Percentiles rank a stretch among this genome's conserved stretches.
Evolutionary conservation across 495 filamentous ascomycete species (phyloP).

Genomic region (Jackrogersella minutella): DNA sequence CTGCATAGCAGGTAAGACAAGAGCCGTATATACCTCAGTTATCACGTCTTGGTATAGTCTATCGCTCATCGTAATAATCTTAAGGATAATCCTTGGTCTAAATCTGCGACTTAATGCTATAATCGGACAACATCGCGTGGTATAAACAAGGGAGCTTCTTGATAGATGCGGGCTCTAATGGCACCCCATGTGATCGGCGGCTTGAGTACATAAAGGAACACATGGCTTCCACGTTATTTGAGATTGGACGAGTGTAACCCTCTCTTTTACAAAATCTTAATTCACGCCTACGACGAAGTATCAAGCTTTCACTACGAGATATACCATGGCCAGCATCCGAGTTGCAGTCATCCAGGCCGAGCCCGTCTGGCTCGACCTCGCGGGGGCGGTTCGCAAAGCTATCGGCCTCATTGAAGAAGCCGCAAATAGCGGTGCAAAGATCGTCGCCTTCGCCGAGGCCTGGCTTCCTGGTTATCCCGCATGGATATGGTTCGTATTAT

Average conservation of each 20-base stretch:
- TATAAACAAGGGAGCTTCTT: too few relatives aligned
- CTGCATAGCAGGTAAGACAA: too few relatives aligned
- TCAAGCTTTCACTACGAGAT: not conserved
- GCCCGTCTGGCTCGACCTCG: constrained; percentile 63
- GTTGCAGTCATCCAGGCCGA: constrained; percentile 63
- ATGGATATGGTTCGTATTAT: constrained; percentile 66
- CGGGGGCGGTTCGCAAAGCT: constrained; percentile 58
- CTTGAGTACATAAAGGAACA: constrained; percentile 20
- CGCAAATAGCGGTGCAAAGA: constrained; percentile 55
- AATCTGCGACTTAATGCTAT: too few relatives aligned
- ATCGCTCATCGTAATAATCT: too few relatives aligned
- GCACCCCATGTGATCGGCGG: not conserved
- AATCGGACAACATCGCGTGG: too few relatives aligned
- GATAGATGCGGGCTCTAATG: too few relatives aligned
- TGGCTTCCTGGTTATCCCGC: constrained; percentile 66
- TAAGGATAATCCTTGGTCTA: too few relatives aligned
- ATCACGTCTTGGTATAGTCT: too few relatives aligned
- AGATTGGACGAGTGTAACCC: constrained; percentile 6
- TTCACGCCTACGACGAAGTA: too few relatives aligned
- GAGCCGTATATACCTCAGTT: too few relatives aligned
- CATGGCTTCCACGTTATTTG: not conserved
- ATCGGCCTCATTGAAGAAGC: constrained; percentile 61
- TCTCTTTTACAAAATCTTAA: not conserved
- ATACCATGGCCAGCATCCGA: constrained; percentile 31
- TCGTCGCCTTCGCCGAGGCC: constrained; percentile 64